Base-by-base conservation (phyloP, 768 basidiomycete genomes). In the Amanita polypyramis region DNA sequence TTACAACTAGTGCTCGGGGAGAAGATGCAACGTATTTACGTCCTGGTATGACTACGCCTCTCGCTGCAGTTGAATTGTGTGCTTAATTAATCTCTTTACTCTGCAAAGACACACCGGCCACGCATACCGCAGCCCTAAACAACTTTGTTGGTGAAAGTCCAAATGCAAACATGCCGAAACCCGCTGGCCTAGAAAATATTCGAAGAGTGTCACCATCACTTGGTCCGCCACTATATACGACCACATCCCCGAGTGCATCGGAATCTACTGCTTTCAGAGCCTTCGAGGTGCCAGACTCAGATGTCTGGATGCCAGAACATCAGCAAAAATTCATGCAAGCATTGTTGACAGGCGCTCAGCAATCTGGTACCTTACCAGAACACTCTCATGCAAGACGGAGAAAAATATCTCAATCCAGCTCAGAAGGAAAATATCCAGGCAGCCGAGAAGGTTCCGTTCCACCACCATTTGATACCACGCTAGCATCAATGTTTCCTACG, bases 1-100 rank as follows among this genome's bases (percentile, higher is more conserved):
- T 91, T 37, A 87, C 88, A 3, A 82, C 81, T 2, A 82, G 81
- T 2, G 73, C 75, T 10, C 75, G 83, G 30, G 75, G 87, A 17
- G 84, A 85, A 43, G 83, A 87, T 49, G 77, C 72, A 7, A 69
- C 69, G 9, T 80, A 74, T 56, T 60, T 73, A 45, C 73, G 72
- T 55, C 67, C 75, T 47, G 75, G 80, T 79, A 53, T 45, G 62
- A 61, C 61, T 23, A 33, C 29, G 27, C 9, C 35, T 52, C 25
- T 43, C 58, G 11, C 37, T 34, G 53, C 25, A 7, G 25, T 27
- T 17, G 52, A 47, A 47, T n/a, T 42, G 38, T 49, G 36, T 38
- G n/a, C 5, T 15, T 12, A 9, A 11, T 40, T 7, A 10, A 1
- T 32, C n/a, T 4, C 2, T 30, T n/a, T 2, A 12, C 14, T 15